Evolutionary conservation across 345 rosid genomes (phyloP), one percentile per base, ranked within the genome.

Genomic region (Murraya koenigii): DNA sequence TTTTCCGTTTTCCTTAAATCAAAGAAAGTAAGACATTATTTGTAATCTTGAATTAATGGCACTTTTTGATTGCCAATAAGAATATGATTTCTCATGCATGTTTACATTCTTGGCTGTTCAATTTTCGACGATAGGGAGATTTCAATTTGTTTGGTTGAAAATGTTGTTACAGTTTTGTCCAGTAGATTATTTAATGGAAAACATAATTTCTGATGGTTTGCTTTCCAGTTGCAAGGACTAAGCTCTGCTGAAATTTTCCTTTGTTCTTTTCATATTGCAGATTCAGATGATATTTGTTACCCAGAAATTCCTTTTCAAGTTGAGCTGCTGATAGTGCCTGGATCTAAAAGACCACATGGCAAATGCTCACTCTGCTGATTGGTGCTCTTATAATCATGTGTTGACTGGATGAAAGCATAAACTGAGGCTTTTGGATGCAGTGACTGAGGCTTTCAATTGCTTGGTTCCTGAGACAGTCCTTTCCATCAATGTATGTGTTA

Each of bases 271-370:
- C 35, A 8, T 64, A n/a, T 23, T 74, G 25, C 52, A n/a, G 63
- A 61, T 74, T 74, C 11, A 39, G 77, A 75, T 36, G 28, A 60
- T 6, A 72, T 13, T 55, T 62, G 22, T 66, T 26, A 8, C 78
- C 20, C 25, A 1, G 52, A 54, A 56, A 66, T 55, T 19, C 55
- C 38, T 54, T 76, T 33, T 33, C 39, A 66, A 55, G 64, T 76
- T 36, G 65, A 55, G 36, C 13, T 54, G 63, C 33, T 19, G 36
- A 66, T 55, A 39, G 52, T 35, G 72, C 72, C 26, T 2, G 26
- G 26, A 55, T 30, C 56, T 17, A 32, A 23, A 23, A 36, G 65
- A 15, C 22, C 33, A 2, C 11, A 20, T 17, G 25, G 52, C 39
- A 47, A 58, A 7, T 64, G 62, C 63, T 28, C 26, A 17, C n/a